Evolutionary conservation across 768 basidiomycete species (phyloP).

Genomic region (Phylloporus rhodoxanthus): DNA sequence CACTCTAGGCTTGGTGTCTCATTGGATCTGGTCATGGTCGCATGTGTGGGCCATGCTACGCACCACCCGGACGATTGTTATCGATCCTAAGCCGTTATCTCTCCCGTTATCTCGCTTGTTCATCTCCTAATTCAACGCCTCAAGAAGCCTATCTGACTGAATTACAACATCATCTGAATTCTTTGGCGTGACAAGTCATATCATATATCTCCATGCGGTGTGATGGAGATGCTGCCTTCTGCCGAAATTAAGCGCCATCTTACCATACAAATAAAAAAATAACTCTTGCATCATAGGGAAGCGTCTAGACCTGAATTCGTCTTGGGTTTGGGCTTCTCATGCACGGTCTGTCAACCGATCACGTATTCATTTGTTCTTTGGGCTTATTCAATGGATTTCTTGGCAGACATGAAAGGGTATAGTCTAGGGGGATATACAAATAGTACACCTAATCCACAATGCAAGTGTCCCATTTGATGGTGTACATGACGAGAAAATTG

Average conservation of each 20-base stretch:
- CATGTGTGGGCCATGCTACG: too few relatives aligned
- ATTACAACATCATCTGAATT: conserved; percentile 1
- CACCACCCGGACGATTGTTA: conserved; percentile 1
- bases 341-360: conserved; percentile 4
- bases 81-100: conserved; percentile 5
- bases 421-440: conserved; percentile 17
- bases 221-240: neutral
- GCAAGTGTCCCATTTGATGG: conserved; percentile 9
- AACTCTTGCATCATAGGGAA: neutral
- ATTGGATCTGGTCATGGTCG: too few relatives aligned
- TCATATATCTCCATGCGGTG: conserved; percentile 3
- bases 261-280: neutral
- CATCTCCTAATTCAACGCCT: too few relatives aligned
- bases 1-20: neutral
- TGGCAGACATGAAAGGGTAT: conserved; percentile 19
- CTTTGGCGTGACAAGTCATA: neutral
- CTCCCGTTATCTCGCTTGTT: neutral
- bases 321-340: neutral
- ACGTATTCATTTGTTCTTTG: conserved; percentile 9
- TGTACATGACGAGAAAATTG: conserved; percentile 2
- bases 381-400: neutral
- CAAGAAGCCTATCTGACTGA: neutral
- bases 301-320: too few relatives aligned
- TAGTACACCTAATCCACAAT: conserved; percentile 13
- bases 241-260: neutral